These are phyloP conservation scores for Fusarium stilboides DNA, from an alignment of 2,329 filamentous ascomycete genomes.

Conservation along the genomic window DNA sequence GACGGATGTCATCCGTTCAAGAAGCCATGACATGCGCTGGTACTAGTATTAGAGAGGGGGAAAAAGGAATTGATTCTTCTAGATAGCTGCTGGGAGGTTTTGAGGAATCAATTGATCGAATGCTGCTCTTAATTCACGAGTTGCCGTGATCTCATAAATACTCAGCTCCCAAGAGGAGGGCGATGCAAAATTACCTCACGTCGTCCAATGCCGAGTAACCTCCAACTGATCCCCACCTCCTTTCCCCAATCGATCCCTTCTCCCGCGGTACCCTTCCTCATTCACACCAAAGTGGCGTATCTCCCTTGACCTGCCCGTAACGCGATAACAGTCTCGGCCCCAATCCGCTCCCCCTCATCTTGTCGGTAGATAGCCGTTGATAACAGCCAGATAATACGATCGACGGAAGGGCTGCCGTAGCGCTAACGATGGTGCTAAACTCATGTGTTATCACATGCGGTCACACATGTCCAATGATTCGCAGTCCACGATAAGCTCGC, in stretches of 20 bases:
- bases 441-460: neutral
- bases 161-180: neutral
- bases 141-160: no score
- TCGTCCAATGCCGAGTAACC: neutral
- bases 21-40: no score
- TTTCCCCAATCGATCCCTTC: neutral
- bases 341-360: neutral
- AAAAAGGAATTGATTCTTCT: neutral
- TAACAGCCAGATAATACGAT: conserved; percentile 5
- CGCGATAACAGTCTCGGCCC: neutral
- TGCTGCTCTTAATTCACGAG: no score
- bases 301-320: neutral
- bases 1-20: neutral
- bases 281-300: conserved; percentile 17
- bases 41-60: no score
- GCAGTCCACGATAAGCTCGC: neutral
- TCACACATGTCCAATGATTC: neutral
- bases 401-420: conserved; percentile 13
- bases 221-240: neutral
- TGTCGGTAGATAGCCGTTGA: conserved; percentile 5
- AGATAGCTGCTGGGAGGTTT: no score
- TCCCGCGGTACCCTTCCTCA: conserved; percentile 18
- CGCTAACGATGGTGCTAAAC: neutral
- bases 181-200: conserved; percentile 9
- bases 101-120: no score